phyloP scores from a whole-genome alignment of 306 rosid species.

The Mimosa pudica region DNA sequence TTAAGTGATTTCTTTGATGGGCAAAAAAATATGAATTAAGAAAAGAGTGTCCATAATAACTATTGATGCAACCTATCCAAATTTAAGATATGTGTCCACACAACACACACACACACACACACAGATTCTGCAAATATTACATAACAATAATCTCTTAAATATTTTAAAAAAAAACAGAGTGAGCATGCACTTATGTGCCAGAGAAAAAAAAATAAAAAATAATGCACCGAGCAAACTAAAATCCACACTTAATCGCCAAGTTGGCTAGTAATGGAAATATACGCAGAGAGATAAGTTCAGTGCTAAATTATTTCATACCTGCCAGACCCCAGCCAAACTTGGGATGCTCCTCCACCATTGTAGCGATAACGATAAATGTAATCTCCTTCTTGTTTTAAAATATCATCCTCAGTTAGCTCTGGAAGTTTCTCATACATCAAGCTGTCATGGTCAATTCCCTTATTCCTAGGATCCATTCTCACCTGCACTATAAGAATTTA shows the following conservation, averaged over 20 bases:
- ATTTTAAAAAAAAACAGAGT: neutral
- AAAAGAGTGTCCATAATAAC: neutral
- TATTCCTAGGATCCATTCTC: conserved; percentile 89
- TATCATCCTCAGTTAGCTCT: conserved; percentile 74
- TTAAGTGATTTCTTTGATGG: neutral
- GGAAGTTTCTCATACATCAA: conserved; percentile 72
- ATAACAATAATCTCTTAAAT: neutral
- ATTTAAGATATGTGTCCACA: neutral
- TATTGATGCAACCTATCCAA: neutral
- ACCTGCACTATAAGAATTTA: conserved; percentile 48
- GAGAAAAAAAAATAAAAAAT: neutral
- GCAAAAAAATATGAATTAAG: neutral
- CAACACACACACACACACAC: too few relatives aligned
- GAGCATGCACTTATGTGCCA: neutral
- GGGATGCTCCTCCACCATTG: conserved; percentile 96
- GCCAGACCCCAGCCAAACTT: conserved; percentile 96
- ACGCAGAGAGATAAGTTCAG: conserved; percentile 15
- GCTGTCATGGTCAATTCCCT: conserved; percentile 69
- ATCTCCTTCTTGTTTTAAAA: conserved; percentile 83
- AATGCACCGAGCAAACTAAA: neutral
- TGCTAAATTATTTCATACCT: conserved; percentile 50
- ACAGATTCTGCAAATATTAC: neutral
- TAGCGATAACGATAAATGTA: conserved; percentile 91
- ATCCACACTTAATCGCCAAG: neutral
- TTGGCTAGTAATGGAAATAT: neutral